A percentile compares a stretch with the other conserved stretches of the same genome.
Evolutionary conservation across 2,329 filamentous ascomycete genomes (phyloP).

Genomic region (Sordariomycetes sp.): DNA sequence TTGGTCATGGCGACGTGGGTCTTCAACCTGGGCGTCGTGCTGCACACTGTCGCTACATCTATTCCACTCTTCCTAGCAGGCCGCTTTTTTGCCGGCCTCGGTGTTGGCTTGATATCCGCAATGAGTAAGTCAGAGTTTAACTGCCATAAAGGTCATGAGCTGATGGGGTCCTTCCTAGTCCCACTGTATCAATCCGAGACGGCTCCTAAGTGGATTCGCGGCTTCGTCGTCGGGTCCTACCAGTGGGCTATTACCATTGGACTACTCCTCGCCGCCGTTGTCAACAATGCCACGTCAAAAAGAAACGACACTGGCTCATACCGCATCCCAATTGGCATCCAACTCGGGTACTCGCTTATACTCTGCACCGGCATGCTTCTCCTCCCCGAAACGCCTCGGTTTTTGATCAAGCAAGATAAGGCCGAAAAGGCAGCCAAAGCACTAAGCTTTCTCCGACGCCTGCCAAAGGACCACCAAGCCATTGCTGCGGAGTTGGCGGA

Average conservation of each 20-base stretch:
- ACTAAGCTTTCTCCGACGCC: conserved; percentile 49
- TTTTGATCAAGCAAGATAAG: conserved; percentile 50
- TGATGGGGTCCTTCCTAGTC: conserved; percentile 25
- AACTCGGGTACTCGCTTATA: conserved; percentile 60
- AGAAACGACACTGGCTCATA: conserved; percentile 46
- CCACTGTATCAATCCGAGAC: conserved; percentile 65
- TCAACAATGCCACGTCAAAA: conserved; percentile 50
- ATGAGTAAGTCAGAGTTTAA: conserved; percentile 34
- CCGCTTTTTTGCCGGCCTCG: conserved; percentile 63
- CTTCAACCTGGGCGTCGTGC: conserved; percentile 56
- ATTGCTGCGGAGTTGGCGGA: conserved; percentile 47
- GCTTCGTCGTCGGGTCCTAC: conserved; percentile 59
- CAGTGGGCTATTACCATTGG: conserved; percentile 63
- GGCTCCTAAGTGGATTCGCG: conserved; percentile 62
- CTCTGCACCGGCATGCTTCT: conserved; percentile 54
- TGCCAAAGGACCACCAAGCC: conserved; percentile 44
- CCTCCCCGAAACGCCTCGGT: conserved; percentile 64
- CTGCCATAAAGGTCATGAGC: neutral
- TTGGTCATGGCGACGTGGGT: conserved; percentile 52
- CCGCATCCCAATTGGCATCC: conserved; percentile 51
- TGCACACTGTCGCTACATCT: conserved; percentile 51
- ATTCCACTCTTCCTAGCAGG: conserved; percentile 59
- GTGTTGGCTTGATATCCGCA: conserved; percentile 65
- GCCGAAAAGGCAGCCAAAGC: conserved; percentile 44
- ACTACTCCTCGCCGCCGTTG: conserved; percentile 53